These are phyloP conservation scores for Coprinopsis marcescibilis DNA, from an alignment of 768 basidiomycete genomes.

Conservation along the genomic window DNA sequence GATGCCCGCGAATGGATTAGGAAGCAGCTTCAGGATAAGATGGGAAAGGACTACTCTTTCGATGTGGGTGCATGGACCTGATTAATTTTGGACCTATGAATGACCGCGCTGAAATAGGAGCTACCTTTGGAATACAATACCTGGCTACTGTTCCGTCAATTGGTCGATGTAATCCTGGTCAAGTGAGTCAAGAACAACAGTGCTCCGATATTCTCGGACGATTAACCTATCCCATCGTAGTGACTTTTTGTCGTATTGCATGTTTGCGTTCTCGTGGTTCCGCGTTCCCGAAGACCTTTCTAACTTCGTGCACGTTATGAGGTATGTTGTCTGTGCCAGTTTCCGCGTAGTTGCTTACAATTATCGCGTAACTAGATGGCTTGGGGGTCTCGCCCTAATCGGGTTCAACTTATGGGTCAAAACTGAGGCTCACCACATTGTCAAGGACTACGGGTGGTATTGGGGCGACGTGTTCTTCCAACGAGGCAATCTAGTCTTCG, in stretches of 20 bases:
- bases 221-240: slow-evolving; percentile 32
- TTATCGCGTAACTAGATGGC: slow-evolving; percentile 53
- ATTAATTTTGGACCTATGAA: too few species aligned
- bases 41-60: slow-evolving; percentile 92
- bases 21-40: slow-evolving; percentile 81
- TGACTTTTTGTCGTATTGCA: slow-evolving; percentile 90
- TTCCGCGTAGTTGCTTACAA: too few species aligned
- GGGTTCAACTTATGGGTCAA: slow-evolving; percentile 98
- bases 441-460: slow-evolving; percentile 98
- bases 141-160: slow-evolving; percentile 93
- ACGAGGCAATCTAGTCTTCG: slow-evolving; percentile 90
- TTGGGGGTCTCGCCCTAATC: slow-evolving; percentile 79
- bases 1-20: slow-evolving; percentile 75
- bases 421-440: slow-evolving; percentile 93
- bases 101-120: slow-evolving; percentile 56
- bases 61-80: too few species aligned
- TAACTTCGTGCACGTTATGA: slow-evolving; percentile 64
- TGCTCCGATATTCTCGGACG: neutral
- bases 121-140: slow-evolving; percentile 92
- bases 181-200: slow-evolving; percentile 75
- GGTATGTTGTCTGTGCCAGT: too few species aligned
- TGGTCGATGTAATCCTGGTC: slow-evolving; percentile 93
- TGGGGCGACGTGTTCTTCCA: slow-evolving; percentile 94
- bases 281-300: slow-evolving; percentile 79
- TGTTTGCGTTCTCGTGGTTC: slow-evolving; percentile 94